These are phyloP conservation scores for Geranium incanum DNA, from an alignment of 441 rosid species.

Conservation along the genomic window DNA sequence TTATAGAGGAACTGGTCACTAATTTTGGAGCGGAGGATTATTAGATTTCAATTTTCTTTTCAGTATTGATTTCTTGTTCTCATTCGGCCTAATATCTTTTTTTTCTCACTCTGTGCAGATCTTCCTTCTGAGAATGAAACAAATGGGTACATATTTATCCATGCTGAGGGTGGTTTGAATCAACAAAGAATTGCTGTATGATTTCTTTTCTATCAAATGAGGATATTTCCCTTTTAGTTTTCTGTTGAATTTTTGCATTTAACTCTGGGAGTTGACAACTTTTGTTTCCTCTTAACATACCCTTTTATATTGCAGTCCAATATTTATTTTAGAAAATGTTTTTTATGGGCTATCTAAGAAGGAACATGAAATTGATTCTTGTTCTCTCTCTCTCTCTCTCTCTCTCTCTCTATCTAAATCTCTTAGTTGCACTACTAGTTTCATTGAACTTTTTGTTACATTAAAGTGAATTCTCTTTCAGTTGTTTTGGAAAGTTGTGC, in stretches of 20 bases:
- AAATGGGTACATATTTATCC: conserved; percentile 87
- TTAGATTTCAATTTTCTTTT: conserved; percentile 1
- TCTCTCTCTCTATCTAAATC: too few relatives aligned
- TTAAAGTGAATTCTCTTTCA: neutral
- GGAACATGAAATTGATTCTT: too few relatives aligned
- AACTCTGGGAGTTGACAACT: neutral
- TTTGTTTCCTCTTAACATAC: neutral
- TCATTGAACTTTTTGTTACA: too few relatives aligned
- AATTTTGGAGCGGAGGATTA: neutral
- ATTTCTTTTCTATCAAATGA: conserved; percentile 18
- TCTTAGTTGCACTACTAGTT: too few relatives aligned
- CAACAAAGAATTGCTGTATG: conserved; percentile 96
- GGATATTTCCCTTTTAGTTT: neutral
- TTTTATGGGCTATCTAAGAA: too few relatives aligned
- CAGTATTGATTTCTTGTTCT: conserved; percentile 9
- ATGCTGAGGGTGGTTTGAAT: conserved; percentile 98
- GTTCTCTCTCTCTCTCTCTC: too few relatives aligned
- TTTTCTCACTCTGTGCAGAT: conserved; percentile 42
- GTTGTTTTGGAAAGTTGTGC: conserved; percentile 5
- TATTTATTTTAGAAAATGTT: too few relatives aligned
- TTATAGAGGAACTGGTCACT: too few relatives aligned
- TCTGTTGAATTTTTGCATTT: neutral
- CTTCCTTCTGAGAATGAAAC: conserved; percentile 88
- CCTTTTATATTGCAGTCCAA: neutral
- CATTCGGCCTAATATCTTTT: conserved; percentile 16